A percentile compares a stretch with the other conserved stretches of the same genome.
phyloP scores from a whole-genome alignment of 352 stramenopile species.

The Globisporangium emineosum region DNA sequence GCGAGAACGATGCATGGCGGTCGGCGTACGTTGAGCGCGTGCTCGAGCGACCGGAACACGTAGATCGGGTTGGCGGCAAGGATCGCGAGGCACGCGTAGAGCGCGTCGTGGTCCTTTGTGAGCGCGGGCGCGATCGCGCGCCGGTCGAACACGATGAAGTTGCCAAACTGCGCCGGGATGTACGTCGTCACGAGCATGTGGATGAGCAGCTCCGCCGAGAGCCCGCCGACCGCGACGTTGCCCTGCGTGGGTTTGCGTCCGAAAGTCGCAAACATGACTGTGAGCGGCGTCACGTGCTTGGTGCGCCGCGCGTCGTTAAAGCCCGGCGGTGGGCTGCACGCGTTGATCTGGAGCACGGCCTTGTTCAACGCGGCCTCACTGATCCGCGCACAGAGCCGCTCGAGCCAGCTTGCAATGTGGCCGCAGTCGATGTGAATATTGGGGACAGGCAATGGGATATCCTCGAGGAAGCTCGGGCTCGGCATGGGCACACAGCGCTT shows the following conservation, averaged over 20 bases:
- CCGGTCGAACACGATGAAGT: constrained; percentile 87
- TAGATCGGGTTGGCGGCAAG: constrained; percentile 39
- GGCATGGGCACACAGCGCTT: constrained; percentile 87
- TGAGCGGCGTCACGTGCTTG: constrained; percentile 76
- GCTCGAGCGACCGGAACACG: constrained; percentile 74
- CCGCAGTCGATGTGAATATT: constrained; percentile 69
- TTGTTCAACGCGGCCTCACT: constrained; percentile 50
- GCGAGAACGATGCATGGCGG: constrained; percentile 83
- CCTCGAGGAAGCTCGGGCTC: constrained; percentile 65
- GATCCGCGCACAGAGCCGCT: constrained; percentile 54
- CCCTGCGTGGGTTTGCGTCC: constrained; percentile 70
- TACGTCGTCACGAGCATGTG: constrained; percentile 92
- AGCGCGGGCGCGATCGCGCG: constrained; percentile 46
- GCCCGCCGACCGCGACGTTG: constrained; percentile 82
- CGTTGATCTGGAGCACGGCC: constrained; percentile 55
- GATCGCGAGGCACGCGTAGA: constrained; percentile 50
- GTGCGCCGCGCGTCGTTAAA: constrained; percentile 61
- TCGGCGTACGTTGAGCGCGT: constrained; percentile 84
- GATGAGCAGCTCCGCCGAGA: constrained; percentile 84
- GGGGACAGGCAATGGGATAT: constrained; percentile 60
- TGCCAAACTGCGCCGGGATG: constrained; percentile 90
- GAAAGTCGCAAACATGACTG: constrained; percentile 91
- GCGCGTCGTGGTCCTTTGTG: constrained; percentile 42
- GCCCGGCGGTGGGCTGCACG: constrained; percentile 58
- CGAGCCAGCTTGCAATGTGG: constrained; percentile 65